A percentile compares a stretch with the other conserved stretches of the same genome.
Evolutionary conservation across 441 rosid species (phyloP).

Genomic region (Adansonia grandidieri): DNA sequence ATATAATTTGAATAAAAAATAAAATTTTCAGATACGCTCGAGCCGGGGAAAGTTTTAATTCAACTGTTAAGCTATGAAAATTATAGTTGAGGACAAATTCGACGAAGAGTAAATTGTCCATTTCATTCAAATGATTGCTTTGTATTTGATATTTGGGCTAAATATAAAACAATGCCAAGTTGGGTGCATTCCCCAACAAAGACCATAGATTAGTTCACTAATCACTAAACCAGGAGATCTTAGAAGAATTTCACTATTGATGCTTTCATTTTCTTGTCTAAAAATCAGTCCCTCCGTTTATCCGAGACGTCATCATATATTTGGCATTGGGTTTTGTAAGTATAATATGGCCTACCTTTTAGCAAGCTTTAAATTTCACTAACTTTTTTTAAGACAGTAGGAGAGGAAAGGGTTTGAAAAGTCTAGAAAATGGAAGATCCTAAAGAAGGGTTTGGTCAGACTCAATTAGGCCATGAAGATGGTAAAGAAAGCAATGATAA

Average conservation of each 20-base stretch:
- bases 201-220: background rate
- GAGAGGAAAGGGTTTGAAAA: background rate
- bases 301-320: conserved; percentile 4
- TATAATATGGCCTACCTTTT: background rate
- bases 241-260: background rate
- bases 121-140: background rate
- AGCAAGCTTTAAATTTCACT: background rate
- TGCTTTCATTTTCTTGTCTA: background rate
- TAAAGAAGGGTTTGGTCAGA: conserved; percentile 47
- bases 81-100: background rate
- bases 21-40: too few species aligned
- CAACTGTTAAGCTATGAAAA: too few species aligned
- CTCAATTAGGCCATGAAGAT: conserved; percentile 3
- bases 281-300: background rate
- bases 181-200: background rate
- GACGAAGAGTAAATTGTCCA: background rate
- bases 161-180: background rate
- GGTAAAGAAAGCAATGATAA: background rate
- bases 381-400: background rate
- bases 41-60: too few species aligned
- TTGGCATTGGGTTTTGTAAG: background rate
- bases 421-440: conserved; percentile 47
- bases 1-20: too few species aligned
- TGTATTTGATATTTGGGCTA: background rate
- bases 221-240: background rate